Percentiles rank a stretch among this genome's conserved stretches.
Evolutionary conservation across 2,329 filamentous ascomycete genomes (phyloP).

Genomic region (Ophiostoma sp.): DNA sequence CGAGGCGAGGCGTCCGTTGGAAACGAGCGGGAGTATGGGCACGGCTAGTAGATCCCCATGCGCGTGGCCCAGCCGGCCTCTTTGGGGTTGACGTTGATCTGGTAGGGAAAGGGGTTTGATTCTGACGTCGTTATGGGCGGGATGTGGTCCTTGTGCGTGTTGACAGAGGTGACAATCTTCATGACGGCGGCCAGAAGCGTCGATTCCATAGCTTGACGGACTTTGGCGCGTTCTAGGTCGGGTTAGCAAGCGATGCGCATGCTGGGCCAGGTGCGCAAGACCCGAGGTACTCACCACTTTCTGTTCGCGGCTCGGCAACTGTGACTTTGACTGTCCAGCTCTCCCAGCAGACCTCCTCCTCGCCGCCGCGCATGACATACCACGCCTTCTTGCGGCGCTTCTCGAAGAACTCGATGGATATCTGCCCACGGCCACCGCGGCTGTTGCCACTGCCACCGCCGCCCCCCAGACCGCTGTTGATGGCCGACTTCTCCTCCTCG

Average conservation of each 20-base stretch:
- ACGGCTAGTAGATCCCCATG: slow-evolving; percentile 63
- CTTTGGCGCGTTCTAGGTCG: slow-evolving; percentile 69
- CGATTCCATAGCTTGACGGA: slow-evolving; percentile 84
- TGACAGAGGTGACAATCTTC: slow-evolving; percentile 84
- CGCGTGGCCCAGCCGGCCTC: slow-evolving; percentile 64
- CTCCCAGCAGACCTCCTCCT: slow-evolving; percentile 97
- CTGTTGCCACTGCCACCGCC: slow-evolving; percentile 38
- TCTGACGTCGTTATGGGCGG: slow-evolving; percentile 92
- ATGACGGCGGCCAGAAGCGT: slow-evolving; percentile 80
- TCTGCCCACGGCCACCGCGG: slow-evolving; percentile 59
- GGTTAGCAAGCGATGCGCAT: slow-evolving; percentile 33
- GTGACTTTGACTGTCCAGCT: slow-evolving; percentile 90
- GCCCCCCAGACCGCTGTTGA: slow-evolving; percentile 21
- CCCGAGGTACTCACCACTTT: slow-evolving; percentile 43
- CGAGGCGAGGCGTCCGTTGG: no score
- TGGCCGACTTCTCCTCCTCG: slow-evolving; percentile 47
- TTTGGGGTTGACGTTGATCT: slow-evolving; percentile 83
- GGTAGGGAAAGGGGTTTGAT: slow-evolving; percentile 89
- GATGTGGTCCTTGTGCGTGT: slow-evolving; percentile 89
- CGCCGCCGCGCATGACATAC: slow-evolving; percentile 59
- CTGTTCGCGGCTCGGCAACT: slow-evolving; percentile 82
- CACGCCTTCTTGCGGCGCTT: slow-evolving; percentile 79
- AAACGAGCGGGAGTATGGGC: neutral
- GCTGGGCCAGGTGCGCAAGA: neutral
- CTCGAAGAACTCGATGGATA: slow-evolving; percentile 91